Evolutionary conservation across 2,329 filamentous ascomycete genomes (phyloP).

Genomic region (Trichoderma hamatum): DNA sequence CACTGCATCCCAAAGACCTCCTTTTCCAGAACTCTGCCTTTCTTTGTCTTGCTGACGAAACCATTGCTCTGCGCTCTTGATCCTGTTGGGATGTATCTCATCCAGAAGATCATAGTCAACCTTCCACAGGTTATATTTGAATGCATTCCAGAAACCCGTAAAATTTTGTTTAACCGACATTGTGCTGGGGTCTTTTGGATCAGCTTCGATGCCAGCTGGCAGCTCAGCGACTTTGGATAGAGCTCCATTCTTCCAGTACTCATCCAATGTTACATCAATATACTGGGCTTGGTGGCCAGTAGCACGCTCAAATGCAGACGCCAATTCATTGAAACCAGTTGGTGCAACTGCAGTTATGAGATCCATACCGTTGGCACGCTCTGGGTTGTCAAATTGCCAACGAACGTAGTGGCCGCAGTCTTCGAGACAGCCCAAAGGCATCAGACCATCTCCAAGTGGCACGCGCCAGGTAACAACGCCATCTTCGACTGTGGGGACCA

Average conservation of each 20-base stretch:
- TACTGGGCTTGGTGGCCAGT: not conserved
- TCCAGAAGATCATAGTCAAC: not conserved
- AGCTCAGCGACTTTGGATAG: not conserved
- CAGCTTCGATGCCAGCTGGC: not conserved
- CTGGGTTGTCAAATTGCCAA: conserved; percentile 10
- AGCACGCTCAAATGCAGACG: not conserved
- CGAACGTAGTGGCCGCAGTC: conserved; percentile 2
- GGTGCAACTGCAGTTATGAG: not conserved
- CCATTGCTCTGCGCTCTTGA: conserved; percentile 4
- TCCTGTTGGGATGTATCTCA: not conserved
- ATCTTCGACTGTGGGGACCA: not conserved
- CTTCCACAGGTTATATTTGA: not conserved
- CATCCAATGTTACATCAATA: not conserved
- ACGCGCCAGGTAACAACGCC: not conserved
- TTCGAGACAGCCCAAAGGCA: conserved; percentile 2
- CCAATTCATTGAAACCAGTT: not conserved
- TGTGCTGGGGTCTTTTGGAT: not conserved
- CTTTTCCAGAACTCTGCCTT: not conserved
- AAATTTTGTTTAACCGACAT: not conserved
- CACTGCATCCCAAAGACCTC: not conserved
- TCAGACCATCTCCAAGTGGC: not conserved
- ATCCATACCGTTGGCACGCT: not conserved
- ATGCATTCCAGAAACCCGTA: not conserved
- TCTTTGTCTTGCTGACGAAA: not conserved
- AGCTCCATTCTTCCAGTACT: not conserved